Evolutionary conservation across 768 basidiomycete species (phyloP), one percentile per base, ranked within the genome.

Genomic region (Pholiota microspora): DNA sequence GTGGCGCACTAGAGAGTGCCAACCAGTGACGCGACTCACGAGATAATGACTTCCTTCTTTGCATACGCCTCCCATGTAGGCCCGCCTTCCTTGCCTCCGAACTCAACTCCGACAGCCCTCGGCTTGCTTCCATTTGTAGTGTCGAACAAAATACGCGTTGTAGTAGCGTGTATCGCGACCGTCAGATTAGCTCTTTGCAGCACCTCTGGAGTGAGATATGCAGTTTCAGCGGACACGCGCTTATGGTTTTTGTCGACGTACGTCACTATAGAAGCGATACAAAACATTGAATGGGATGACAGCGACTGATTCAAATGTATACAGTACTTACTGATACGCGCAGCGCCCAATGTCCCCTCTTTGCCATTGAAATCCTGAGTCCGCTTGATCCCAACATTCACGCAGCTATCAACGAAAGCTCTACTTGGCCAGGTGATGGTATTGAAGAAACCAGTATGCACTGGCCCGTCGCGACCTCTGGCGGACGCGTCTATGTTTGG

Each of bases 171-270:
- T 12, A 79, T 77, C 2, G 78, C 78, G 16, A 90, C 80, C 21
- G 75, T 85, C 32, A 90, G 72, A 59, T 90, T 90, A 9, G 79
- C 79, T 34, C 88, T 74, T 4, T 74, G 72, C 10, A 89, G 75
- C 2, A 88, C 87, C 0, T 82, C 74, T 0, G 76, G 68, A 0
- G 86, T 88, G 27, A 89, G 75, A 63, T 89, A 89, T 1, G 85
- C 85, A 0, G 77, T 70, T 62, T 89, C 85, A 1, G 83, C 74
- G 2, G 86, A 83, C 4, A 85, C 83, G 0, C 88, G 79, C 51
- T 70, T 68, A 25, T 76, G 74, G 4, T 71, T 73, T 28, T 72
- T 57, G 60, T 84, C 77, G 35, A 89, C 75, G 61, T 85, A 89
- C 0, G 85, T 87, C 83, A 89, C 88, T 88, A 51, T 8, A n/a